Base-by-base conservation (phyloP, 257 asterid species). In the Mitragyna speciosa region DNA sequence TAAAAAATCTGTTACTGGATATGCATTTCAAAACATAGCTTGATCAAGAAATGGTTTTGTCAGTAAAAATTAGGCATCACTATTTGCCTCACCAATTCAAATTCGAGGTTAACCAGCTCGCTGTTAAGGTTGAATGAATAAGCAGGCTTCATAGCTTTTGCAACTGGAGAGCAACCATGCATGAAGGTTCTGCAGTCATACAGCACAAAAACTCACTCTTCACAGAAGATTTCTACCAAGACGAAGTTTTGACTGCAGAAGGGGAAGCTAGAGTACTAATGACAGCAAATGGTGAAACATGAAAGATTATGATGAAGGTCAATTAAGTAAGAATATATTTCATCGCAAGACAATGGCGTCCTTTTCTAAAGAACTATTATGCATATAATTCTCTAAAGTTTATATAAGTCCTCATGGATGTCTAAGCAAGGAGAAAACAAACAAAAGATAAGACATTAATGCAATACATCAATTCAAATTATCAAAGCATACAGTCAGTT, bases 171-270 rank as follows among this genome's bases (percentile, higher is more conserved):
- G 52, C 73, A 82, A 79, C 90, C 87, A 78, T 85, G 82, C 75
- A 83, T 82, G 73, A 89, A 84, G 82, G 77, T 79, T 82, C 98
- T 92, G 92, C 84, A 82, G 83, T 76, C 84, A 83, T 72, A 82
- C 70, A 74, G 83, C 52, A 73, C 10, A 78, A 88, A 75, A 52
- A 66, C 61, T 72, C 82, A 78, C 49, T 73, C 72, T 77, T 70
- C 86, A 82, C 84, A 76, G 56, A 76, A 73, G 78, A 39, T 64
- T 74, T 30, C 59, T 73, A 77, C 45, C 49, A 69, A 69, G 73
- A 64, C 41, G 70, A 69, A 39, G 51, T 69, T 54, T 19, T 12
- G 14, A 11, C 6, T 2, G 69, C 39, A 58, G 6, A 56, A 39
- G 11, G 48, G 5, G 36, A 58, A 56, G 39, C 70, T 61, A 58